Evolutionary conservation across 345 rosid species (phyloP).

Genomic region (Eucalyptus regnans): DNA sequence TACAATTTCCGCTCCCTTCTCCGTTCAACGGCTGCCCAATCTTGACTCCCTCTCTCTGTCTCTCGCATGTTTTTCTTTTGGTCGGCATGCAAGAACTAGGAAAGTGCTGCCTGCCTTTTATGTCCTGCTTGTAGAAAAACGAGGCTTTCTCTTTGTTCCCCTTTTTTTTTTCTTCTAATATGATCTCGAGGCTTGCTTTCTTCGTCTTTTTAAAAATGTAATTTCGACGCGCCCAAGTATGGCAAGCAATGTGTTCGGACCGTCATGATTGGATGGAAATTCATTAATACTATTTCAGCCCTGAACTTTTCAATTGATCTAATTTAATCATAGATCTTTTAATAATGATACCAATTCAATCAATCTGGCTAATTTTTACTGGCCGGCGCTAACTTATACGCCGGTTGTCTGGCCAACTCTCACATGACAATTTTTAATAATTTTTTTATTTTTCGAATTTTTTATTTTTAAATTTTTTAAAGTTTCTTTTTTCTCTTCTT

Average conservation of each 20-base stretch:
- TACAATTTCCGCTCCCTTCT: neutral
- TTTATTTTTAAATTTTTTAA: too few relatives aligned
- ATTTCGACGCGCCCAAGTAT: neutral
- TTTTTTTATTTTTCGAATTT: too few relatives aligned
- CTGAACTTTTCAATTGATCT: rapidly evolving
- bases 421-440: rapidly evolving
- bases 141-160: neutral
- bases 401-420: rapidly evolving
- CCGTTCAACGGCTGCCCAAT: neutral
- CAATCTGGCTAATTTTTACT: rapidly evolving
- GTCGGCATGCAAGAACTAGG: neutral
- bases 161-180: neutral
- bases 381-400: too few relatives aligned
- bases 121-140: neutral
- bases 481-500: too few relatives aligned
- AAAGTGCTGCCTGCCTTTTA: neutral
- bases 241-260: neutral
- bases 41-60: neutral
- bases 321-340: rapidly evolving
- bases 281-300: rapidly evolving
- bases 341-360: rapidly evolving
- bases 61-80: neutral
- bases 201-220: neutral
- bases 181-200: neutral
- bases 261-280: neutral